phyloP scores from a whole-genome alignment of 441 rosid species.

The Euphorbia schlechtendalii region DNA sequence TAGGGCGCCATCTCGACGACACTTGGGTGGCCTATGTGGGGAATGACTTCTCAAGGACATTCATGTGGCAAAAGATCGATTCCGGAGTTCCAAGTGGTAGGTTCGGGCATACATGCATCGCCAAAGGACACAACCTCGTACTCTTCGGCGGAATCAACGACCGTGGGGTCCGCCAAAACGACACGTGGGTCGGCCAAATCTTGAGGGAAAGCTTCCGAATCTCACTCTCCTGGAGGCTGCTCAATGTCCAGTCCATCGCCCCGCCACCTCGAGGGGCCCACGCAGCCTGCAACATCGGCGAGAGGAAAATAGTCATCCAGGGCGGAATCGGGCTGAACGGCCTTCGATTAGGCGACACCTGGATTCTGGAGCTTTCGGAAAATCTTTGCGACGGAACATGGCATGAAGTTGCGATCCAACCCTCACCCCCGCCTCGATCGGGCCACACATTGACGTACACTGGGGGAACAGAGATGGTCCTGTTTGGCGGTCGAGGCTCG shows the following conservation, averaged over 20 bases:
- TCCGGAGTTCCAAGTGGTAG: constrained; percentile 80
- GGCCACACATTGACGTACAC: constrained; percentile 78
- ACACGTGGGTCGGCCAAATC: constrained; percentile 75
- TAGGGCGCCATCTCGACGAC: constrained; percentile 95
- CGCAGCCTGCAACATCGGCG: constrained; percentile 60
- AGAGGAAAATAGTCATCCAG: constrained; percentile 65
- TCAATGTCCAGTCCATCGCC: constrained; percentile 37
- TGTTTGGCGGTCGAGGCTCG: constrained; percentile 89
- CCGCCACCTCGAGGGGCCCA: constrained; percentile 94
- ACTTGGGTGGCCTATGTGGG: constrained; percentile 76
- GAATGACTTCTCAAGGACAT: constrained; percentile 33
- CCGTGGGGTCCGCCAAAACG: constrained; percentile 68
- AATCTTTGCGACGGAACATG: constrained; percentile 53
- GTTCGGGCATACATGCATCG: constrained; percentile 81
- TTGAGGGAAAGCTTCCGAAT: constrained; percentile 32
- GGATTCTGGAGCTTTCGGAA: constrained; percentile 74
- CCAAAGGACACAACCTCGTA: constrained; percentile 45
- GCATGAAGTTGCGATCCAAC: constrained; percentile 46
- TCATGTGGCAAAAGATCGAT: constrained; percentile 61
- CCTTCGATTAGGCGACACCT: constrained; percentile 66
- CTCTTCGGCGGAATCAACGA: constrained; percentile 92
- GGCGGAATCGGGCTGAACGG: constrained; percentile 78
- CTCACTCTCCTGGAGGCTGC: constrained; percentile 59
- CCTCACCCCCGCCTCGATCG: constrained; percentile 77
- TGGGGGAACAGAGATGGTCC: constrained; percentile 43